Evolutionary conservation across 2,329 filamentous ascomycete species (phyloP), one percentile per base, ranked within the genome.

Genomic region (Kalaharituber pfeilii): DNA sequence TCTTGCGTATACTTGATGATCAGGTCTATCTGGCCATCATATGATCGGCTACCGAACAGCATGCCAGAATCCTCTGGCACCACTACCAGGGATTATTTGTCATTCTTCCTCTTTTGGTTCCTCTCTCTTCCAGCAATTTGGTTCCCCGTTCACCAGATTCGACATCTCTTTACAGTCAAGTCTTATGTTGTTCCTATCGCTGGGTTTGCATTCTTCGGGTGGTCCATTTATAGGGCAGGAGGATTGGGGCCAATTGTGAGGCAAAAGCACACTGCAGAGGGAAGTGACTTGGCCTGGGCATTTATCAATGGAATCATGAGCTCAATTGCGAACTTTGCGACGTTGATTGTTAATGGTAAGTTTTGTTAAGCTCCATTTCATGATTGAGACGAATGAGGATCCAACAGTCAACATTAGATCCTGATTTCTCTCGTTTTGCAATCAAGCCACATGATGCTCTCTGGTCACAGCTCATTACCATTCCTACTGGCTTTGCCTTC

Each of bases 81-180:
- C 1, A 80, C 75, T 20, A 93, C 85, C 0, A 77, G 79, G 39
- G 77, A 82, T 60, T 94, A 84, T 63, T 75, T 81, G 45, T 84
- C 82, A 11, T 94, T 94, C 70, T 82, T 94, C 71, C 71, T 94
- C 54, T 94, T 94, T 68, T 94, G 86, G 85, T 66, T 86, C 1
- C 71, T 75, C 59, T 88, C 83, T 1, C 72, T 94, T 1, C 86
- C 87, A 0, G 86, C 86, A 20, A 81, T 94, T 57, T 94, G 84
- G 81, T 88, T 91, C 62, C 86, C 86, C 0, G 86, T 94, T 1
- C 84, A 94, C 68, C 79, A 89, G 69, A 81, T 94, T 64, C 80
- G 87, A 47, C 87, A 94, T 66, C 72, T 94, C 3, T 94, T 94
- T 70, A 94, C 87, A 0, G 83, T 86, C 65, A 95, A 95, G 70